Evolutionary conservation across 164 flowering plant genomes (phyloP), one percentile per base, ranked within the genome.

Genomic region (Cinnamomum micranthum): DNA sequence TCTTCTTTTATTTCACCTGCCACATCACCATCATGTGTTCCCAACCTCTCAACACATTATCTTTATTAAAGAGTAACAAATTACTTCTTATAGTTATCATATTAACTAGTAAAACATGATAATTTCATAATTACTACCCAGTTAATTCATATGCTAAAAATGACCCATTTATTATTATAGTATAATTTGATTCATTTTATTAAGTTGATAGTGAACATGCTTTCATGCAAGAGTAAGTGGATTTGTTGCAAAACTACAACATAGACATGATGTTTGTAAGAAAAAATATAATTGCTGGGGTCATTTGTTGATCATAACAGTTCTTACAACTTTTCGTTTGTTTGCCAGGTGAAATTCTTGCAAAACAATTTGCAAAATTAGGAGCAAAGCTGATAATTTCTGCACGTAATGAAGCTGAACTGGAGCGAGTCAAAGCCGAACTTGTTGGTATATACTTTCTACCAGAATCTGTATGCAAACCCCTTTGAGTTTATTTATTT

Each of bases 341-440:
- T 65, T 78, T 68, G 58, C 71, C 69, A 93, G 99, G 99, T 51
- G 89, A 93, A 85, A 65, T 89, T 82, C 93, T 95, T 77, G 91
- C 97, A 60, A 90, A 90, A 75, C 96, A 92, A 71, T 85, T 93
- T 69, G 94, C 98, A 24, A 80, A 77, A 74, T 84, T 92, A 76
- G 98, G 95, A 69, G 97, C 98, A 68, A 93, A 91, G 82, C 91
- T 95, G 69, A 92, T 95, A 25, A 76, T 95, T 74, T 93, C 98
- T 77, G 93, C 99, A 20, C 83, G 98, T 62, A 90, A 85, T 83
- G 95, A 88, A 84, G 86, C 83, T 79, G 98, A 92, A 68, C 74
- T 95, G 73, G 89, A 90, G 79, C 84, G 91, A 69, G 97, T 95
- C 76, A 93, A 82, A 86, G 76, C 78, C 14, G 86, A 88, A 73